Percentiles rank a stretch among this genome's conserved stretches.
Conservation (phyloP, 2,329 filamentous ascomycete genomes). For the Didymella glomerata region DNA sequence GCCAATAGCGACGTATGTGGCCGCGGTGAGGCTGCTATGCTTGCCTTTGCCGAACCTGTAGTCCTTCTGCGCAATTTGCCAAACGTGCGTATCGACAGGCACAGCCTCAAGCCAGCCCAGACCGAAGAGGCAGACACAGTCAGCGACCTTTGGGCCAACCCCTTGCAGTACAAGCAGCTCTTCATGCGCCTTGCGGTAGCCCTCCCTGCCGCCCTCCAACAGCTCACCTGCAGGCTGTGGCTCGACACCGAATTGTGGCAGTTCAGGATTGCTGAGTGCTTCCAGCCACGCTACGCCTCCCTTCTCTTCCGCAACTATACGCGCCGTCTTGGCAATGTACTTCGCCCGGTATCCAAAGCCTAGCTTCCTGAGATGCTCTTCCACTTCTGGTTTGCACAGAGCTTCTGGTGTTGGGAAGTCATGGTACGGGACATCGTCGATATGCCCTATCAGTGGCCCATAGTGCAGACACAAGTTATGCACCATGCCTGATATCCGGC, state of each 20-base stretch:
- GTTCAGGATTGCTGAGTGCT: conserved; percentile 78
- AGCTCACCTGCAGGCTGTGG: conserved; percentile 57
- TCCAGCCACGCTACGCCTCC: conserved; percentile 73
- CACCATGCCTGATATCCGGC: conserved; percentile 94
- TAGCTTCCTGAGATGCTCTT: conserved; percentile 78
- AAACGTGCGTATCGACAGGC: conserved; percentile 95
- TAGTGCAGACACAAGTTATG: conserved; percentile 90
- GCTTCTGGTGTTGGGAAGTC: conserved; percentile 84
- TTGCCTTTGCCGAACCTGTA: conserved; percentile 90
- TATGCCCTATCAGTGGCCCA: conserved; percentile 75
- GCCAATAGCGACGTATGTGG: conserved; percentile 87
- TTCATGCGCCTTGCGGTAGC: conserved; percentile 82
- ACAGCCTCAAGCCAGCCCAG: conserved; percentile 95
- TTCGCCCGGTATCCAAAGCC: conserved; percentile 96
- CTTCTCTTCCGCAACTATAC: conserved; percentile 74
- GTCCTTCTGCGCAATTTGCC: conserved; percentile 96
- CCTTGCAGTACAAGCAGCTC: conserved; percentile 81
- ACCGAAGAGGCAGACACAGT: conserved; percentile 96
- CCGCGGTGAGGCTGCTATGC: conserved; percentile 84
- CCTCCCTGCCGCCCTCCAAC: conserved; percentile 63
- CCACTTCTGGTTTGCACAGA: conserved; percentile 77
- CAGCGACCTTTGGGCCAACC: conserved; percentile 95
- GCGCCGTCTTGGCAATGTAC: conserved; percentile 88
- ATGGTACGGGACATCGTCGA: conserved; percentile 77
- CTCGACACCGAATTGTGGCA: conserved; percentile 64